These are phyloP conservation scores for Malus orientalis DNA, from an alignment of 306 rosid species.

Conservation along the genomic window DNA sequence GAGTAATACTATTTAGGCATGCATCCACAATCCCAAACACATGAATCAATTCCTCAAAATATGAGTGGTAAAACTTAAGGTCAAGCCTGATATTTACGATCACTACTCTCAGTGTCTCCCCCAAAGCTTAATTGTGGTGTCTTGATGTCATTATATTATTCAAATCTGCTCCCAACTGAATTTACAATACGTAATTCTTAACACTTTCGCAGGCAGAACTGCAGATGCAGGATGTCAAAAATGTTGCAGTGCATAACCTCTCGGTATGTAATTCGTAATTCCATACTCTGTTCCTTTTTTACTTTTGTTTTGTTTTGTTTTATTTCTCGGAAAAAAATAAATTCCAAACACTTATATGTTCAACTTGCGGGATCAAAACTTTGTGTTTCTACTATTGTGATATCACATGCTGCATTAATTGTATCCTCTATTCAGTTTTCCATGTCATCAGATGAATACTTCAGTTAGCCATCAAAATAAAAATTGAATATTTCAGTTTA, in stretches of 20 bases:
- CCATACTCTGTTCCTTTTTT: neutral
- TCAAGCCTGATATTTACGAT: too few relatives aligned
- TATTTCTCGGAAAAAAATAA: neutral
- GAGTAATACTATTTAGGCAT: too few relatives aligned
- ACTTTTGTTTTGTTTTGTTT: neutral
- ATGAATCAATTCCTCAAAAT: too few relatives aligned
- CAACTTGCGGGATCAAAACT: neutral
- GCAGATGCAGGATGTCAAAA: conserved; percentile 84
- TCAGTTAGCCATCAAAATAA: neutral
- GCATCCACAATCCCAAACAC: too few relatives aligned
- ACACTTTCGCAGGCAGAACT: conserved; percentile 69
- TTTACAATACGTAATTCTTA: neutral
- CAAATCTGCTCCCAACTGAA: neutral
- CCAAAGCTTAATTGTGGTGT: neutral
- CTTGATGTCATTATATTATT: neutral
- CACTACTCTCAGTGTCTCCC: too few relatives aligned
- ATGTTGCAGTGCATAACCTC: conserved; percentile 78
- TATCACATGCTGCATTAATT: neutral
- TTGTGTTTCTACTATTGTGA: neutral
- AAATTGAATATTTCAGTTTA: neutral
- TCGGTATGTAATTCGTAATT: conserved; percentile 55
- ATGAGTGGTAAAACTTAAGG: too few relatives aligned
- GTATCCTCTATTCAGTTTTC: neutral
- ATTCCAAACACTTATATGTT: neutral
- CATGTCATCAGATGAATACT: neutral